Percentiles rank a stretch among this genome's conserved stretches.
phyloP scores from a whole-genome alignment of 495 filamentous ascomycete species.

The Venustampulla echinocandica region DNA sequence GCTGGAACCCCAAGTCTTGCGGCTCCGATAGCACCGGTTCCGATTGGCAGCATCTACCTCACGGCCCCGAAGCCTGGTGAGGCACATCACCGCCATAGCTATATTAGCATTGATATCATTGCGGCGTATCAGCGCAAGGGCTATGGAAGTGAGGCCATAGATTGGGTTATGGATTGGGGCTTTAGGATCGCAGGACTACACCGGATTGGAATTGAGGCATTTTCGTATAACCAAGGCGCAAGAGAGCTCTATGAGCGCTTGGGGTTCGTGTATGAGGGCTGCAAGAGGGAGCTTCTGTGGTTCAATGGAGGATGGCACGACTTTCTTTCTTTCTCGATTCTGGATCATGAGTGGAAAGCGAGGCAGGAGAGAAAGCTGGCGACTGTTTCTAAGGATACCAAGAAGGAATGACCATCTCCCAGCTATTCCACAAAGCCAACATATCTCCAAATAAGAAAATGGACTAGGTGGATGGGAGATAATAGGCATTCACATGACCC shows the following conservation, averaged over 20 bases:
- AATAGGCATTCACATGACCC: no score
- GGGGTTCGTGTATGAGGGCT: conserved; percentile 42
- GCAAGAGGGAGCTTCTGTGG: conserved; percentile 35
- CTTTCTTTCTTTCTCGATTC: conserved; percentile 32
- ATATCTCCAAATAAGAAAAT: no score
- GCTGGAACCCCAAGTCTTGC: no score
- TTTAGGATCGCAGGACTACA: conserved; percentile 40
- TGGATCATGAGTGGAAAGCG: conserved; percentile 38
- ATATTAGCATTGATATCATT: conserved; percentile 34
- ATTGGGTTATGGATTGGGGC: conserved; percentile 41
- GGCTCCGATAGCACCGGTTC: neutral
- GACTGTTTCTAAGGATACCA: neutral
- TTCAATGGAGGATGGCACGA: conserved; percentile 38
- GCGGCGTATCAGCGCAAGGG: conserved; percentile 34
- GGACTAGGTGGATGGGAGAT: no score
- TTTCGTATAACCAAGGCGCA: conserved; percentile 37
- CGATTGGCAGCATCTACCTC: conserved; percentile 25
- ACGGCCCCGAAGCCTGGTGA: conserved; percentile 10
- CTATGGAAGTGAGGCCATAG: conserved; percentile 46
- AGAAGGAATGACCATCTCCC: no score
- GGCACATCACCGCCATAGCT: conserved; percentile 34
- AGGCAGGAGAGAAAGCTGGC: neutral
- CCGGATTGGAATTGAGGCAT: conserved; percentile 31
- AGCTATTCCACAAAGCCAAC: no score
- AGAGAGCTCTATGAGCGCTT: conserved; percentile 35